phyloP scores from a whole-genome alignment of 2,329 filamentous ascomycete genomes.

The Fusarium sp. region DNA sequence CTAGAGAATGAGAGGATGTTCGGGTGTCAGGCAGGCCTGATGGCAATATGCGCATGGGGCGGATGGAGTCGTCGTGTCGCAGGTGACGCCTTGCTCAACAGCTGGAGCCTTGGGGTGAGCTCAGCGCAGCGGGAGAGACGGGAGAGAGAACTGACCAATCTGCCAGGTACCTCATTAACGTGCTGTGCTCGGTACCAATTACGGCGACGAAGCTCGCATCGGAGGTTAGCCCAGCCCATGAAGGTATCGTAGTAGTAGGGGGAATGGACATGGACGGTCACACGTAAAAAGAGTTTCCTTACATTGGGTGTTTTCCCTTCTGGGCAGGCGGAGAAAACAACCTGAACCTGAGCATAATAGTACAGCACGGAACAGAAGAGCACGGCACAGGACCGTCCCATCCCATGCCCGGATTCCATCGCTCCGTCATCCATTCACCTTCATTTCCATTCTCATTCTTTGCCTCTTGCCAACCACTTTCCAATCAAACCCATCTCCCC shows the following conservation, averaged over 20 bases:
- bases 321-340: conserved; percentile 21
- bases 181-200: not conserved
- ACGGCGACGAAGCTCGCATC: not conserved
- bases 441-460: conserved; percentile 9
- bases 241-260: not conserved
- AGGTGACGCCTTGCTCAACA: conserved; percentile 5
- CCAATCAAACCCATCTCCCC: not conserved
- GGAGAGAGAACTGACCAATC: not conserved
- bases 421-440: conserved; percentile 19
- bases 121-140: not conserved
- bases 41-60: not conserved
- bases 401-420: not conserved
- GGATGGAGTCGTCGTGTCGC: not conserved
- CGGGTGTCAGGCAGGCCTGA: not conserved
- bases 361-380: not conserved
- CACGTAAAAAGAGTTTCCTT: conserved; percentile 12
- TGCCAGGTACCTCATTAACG: not conserved
- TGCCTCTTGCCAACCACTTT: not conserved
- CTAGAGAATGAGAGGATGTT: not conserved
- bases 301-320: conserved; percentile 7
- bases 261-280: not conserved
- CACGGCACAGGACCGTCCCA: conserved; percentile 2
- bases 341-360: not conserved
- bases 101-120: not conserved
- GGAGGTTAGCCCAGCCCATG: not conserved